Evolutionary conservation across 441 rosid genomes (phyloP), one percentile per base, ranked within the genome.

Genomic region (Populus hybrid): DNA sequence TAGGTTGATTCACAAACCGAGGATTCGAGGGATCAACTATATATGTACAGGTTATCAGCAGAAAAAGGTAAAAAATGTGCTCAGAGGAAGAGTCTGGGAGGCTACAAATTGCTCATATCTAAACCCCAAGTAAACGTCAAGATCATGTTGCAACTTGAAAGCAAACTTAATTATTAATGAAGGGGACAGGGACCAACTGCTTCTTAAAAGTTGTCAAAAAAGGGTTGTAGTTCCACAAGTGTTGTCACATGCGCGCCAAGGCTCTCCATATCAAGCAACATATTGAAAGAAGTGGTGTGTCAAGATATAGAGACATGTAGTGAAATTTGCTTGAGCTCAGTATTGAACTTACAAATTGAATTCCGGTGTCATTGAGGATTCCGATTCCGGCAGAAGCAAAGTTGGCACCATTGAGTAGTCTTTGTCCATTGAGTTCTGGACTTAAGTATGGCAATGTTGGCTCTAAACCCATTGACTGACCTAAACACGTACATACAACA

Each of bases 331-430:
- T 35, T 40, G 38, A 42, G 46, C 16, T 24, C 5, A 30, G n/a
- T 18, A 24, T 20, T 34, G 63, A 20, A 79, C 88, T 84, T 86
- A 92, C 98, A 75, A 92, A 92, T 81, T 94, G 98, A 75, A 86
- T 20, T 77, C 98, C 97, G 57, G 97, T 92, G 84, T 94, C 97
- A 35, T 94, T 92, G 69, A 94, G 95, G 80, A 94, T 87, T 74
- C 98, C 98, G 40, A 94, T 90, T 21, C 98, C 98, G 4, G 97
- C 97, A 14, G 97, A 94, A 77, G 97, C 97, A 32, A 94, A 94
- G 76, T 94, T 94, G 73, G 97, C 98, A 9, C 98, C 97, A 54
- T 89, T 85, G 2, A 92, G 95, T 3, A 94, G 89, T 64, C 70
- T 87, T 32, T 88, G 82, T 24, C 93, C 93, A 4, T 71, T 85